Conservation (phyloP, 2,329 filamentous ascomycete genomes). For the Aureobasidium sp. region DNA sequence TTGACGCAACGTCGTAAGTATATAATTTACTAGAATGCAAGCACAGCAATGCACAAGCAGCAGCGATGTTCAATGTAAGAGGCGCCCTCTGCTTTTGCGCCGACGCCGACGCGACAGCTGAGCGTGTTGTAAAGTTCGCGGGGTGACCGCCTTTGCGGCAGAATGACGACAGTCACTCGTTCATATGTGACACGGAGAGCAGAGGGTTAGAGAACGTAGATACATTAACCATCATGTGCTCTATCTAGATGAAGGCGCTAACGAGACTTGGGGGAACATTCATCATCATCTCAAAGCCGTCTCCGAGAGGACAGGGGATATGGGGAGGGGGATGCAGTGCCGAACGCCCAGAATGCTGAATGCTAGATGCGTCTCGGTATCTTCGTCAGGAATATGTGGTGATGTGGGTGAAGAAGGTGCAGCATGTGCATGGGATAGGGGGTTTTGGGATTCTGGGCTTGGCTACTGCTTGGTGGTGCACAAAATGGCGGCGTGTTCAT, state of each 20-base stretch:
- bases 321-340: constrained; percentile 13
- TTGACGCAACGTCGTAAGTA: not conserved
- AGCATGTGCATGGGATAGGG: constrained; percentile 4
- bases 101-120: constrained; percentile 6
- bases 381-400: constrained; percentile 4
- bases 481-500: constrained; percentile 1
- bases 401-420: constrained; percentile 2
- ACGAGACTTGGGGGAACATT: constrained; percentile 3
- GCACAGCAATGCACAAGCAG: not conserved
- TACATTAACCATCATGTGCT: constrained; percentile 16
- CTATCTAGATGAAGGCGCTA: constrained; percentile 13
- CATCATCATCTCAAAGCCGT: constrained; percentile 13
- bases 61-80: not conserved
- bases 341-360: constrained; percentile 20
- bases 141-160: constrained; percentile 5
- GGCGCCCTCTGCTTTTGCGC: not conserved
- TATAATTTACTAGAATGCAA: not conserved
- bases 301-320: constrained; percentile 1
- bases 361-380: constrained; percentile 11
- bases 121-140: constrained; percentile 6
- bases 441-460: constrained; percentile 6
- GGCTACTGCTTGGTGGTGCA: constrained; percentile 8
- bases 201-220: constrained; percentile 3
- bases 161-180: not conserved
- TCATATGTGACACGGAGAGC: not conserved